Evolutionary conservation across 164 flowering plant genomes (phyloP).

Genomic region (Akebia trifoliata): DNA sequence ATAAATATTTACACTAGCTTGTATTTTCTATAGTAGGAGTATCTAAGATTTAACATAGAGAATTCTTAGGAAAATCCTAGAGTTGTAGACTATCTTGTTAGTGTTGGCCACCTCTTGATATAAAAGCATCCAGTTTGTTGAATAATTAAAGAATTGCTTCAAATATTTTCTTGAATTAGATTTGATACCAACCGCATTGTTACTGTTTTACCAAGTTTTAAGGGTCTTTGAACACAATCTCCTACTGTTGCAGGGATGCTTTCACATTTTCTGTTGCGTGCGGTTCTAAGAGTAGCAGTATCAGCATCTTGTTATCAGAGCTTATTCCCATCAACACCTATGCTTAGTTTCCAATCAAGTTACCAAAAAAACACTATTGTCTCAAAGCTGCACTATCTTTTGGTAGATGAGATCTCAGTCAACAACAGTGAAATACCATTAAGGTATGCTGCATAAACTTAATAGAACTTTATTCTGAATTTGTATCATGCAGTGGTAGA

Average conservation of each 20-base stretch:
- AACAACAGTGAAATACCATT: slow-evolving; percentile 34
- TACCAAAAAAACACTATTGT: slow-evolving; percentile 19
- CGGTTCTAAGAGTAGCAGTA: slow-evolving; percentile 36
- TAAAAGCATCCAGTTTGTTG: not conserved
- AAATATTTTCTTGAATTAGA: not conserved
- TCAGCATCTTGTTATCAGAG: slow-evolving; percentile 31
- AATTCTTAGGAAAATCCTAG: too few species aligned
- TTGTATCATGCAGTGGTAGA: not conserved
- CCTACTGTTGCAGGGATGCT: slow-evolving; percentile 36
- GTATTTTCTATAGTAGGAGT: too few species aligned
- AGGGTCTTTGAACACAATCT: not conserved
- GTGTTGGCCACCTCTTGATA: not conserved
- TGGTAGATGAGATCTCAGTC: slow-evolving; percentile 31
- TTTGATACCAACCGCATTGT: not conserved
- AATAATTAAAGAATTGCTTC: not conserved
- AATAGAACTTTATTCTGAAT: not conserved
- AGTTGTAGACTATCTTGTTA: too few species aligned
- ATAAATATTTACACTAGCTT: too few species aligned
- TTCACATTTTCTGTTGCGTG: slow-evolving; percentile 29
- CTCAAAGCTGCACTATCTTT: slow-evolving; percentile 28
- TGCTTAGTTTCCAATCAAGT: slow-evolving; percentile 19
- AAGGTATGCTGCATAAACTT: slow-evolving; percentile 34
- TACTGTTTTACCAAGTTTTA: not conserved
- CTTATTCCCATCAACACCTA: slow-evolving; percentile 16
- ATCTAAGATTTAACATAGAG: too few species aligned